Percentiles rank a stretch among this genome's conserved stretches.
These are phyloP conservation scores for Ustilago tritici DNA, from an alignment of 1,284 basidiomycete species.

Conservation along the genomic window DNA sequence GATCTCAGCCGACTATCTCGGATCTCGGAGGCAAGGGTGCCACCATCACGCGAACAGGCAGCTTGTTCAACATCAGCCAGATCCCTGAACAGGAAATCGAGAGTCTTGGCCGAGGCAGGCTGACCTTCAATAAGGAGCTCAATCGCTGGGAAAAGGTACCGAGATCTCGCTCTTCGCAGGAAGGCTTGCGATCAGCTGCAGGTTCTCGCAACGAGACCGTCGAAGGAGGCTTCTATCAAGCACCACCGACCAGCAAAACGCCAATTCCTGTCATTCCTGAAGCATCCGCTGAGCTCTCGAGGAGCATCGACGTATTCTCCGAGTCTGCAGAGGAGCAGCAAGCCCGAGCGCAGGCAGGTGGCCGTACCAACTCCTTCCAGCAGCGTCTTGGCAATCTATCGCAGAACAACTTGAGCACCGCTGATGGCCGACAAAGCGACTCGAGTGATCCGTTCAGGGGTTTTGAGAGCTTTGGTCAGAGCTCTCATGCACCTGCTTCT, in stretches of 20 bases:
- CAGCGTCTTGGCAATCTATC: slow-evolving; percentile 34
- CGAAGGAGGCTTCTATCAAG: slow-evolving; percentile 7
- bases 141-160: slow-evolving; percentile 53
- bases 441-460: slow-evolving; percentile 56
- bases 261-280: slow-evolving; percentile 43
- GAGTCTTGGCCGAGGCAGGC: slow-evolving; percentile 46
- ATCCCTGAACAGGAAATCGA: slow-evolving; percentile 53
- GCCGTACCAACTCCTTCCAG: slow-evolving; percentile 40
- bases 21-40: slow-evolving; percentile 52
- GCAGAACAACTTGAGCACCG: slow-evolving; percentile 24
- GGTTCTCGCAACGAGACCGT: slow-evolving; percentile 32
- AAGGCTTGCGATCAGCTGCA: slow-evolving; percentile 39
- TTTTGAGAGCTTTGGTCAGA: slow-evolving; percentile 56
- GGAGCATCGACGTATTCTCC: slow-evolving; percentile 43
- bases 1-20: slow-evolving; percentile 36
- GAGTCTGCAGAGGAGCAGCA: slow-evolving; percentile 43
- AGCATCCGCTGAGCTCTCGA: slow-evolving; percentile 42
- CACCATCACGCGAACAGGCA: slow-evolving; percentile 46
- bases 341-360: slow-evolving; percentile 24
- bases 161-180: slow-evolving; percentile 31
- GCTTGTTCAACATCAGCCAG: slow-evolving; percentile 57
- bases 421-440: slow-evolving; percentile 36
- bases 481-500: slow-evolving; percentile 35
- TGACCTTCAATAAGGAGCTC: slow-evolving; percentile 51
- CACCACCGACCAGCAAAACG: slow-evolving; percentile 25